Evolutionary conservation across 768 basidiomycete genomes (phyloP).

Genomic region (Suillus luteus): DNA sequence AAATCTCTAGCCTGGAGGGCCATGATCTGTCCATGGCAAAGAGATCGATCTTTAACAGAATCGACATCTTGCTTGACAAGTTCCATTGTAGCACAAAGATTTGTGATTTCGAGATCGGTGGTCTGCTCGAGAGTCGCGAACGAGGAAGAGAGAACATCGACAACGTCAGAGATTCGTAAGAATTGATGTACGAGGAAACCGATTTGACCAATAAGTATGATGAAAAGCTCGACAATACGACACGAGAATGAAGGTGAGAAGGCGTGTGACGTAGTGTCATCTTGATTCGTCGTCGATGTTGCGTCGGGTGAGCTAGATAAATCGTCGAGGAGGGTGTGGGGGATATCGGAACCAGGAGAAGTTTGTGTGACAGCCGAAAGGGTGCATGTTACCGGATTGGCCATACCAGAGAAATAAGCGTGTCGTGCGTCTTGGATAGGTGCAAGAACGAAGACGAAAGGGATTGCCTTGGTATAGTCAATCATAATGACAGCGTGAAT

Average conservation of each 20-base stretch:
- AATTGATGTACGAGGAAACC: constrained; percentile 1
- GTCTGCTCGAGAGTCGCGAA: background rate
- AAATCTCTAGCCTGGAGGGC: background rate
- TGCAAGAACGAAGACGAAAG: background rate
- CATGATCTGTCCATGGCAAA: background rate
- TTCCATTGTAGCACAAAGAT: background rate
- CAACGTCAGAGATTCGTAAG: background rate
- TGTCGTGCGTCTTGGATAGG: background rate
- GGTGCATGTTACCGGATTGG: background rate
- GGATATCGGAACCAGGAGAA: background rate
- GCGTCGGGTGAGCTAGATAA: background rate
- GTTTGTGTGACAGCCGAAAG: background rate
- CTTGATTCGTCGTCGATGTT: background rate
- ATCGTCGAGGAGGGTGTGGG: background rate
- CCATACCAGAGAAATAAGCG: background rate
- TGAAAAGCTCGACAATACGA: background rate
- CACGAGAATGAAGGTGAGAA: background rate
- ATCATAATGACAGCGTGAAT: background rate
- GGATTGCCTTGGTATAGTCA: background rate
- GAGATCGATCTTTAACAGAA: background rate
- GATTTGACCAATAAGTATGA: background rate
- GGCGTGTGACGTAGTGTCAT: background rate
- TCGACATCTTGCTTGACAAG: background rate
- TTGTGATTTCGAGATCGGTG: background rate
- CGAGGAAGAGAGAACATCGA: background rate